Conservation (phyloP, 2,329 filamentous ascomycete genomes). For the Curvularia verruculosa region DNA sequence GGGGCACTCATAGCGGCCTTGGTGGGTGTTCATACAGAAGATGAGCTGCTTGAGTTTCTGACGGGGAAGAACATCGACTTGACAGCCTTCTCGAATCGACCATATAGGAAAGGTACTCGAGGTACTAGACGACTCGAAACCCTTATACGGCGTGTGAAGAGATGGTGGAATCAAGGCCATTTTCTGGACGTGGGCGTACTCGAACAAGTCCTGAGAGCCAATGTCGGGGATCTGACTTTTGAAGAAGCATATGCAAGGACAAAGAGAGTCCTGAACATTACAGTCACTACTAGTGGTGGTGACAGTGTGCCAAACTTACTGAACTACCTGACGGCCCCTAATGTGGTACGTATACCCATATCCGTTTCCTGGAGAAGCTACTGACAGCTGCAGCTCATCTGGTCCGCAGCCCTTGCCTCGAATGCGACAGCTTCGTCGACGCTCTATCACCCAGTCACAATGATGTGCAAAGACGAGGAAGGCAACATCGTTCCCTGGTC, state of each 20-base stretch:
- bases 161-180: constrained; percentile 78
- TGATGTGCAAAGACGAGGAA: constrained; percentile 78
- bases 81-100: constrained; percentile 69
- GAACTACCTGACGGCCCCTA: constrained; percentile 91
- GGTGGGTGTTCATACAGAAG: constrained; percentile 84
- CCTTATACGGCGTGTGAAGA: constrained; percentile 67
- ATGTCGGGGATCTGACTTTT: constrained; percentile 89
- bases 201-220: constrained; percentile 81
- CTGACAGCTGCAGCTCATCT: constrained; percentile 66
- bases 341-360: constrained; percentile 70
- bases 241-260: constrained; percentile 88
- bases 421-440: constrained; percentile 71
- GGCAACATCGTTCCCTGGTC: constrained; percentile 78
- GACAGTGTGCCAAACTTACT: constrained; percentile 82
- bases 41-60: constrained; percentile 78
- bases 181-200: constrained; percentile 82
- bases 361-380: neutral
- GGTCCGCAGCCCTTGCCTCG: constrained; percentile 78
- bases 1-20: constrained; percentile 88
- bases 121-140: constrained; percentile 58
- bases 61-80: constrained; percentile 82
- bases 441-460: constrained; percentile 68
- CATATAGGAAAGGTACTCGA: constrained; percentile 27
- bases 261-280: constrained; percentile 89
- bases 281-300: constrained; percentile 75